Evolutionary conservation across 2,329 filamentous ascomycete genomes (phyloP).

Genomic region (Allantophomopsis lycopodina): DNA sequence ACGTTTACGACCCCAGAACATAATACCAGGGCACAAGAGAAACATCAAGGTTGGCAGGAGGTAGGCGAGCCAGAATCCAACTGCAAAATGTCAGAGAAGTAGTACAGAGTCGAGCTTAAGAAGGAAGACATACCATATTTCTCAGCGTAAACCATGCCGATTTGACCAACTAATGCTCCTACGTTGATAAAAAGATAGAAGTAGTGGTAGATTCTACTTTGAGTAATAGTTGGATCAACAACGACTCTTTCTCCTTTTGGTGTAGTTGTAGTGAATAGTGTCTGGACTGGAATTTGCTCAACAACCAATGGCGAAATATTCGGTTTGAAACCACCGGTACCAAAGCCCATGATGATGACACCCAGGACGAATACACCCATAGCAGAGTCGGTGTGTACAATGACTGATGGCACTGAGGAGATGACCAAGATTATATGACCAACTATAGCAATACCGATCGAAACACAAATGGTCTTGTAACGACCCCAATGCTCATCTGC

Average conservation of each 20-base stretch:
- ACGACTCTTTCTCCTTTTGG: conserved; percentile 17
- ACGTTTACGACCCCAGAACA: conserved; percentile 39
- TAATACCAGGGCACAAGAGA: conserved; percentile 41
- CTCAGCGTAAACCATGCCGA: conserved; percentile 36
- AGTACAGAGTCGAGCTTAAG: too few species aligned
- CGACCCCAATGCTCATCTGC: conserved; percentile 55
- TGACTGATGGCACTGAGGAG: conserved; percentile 33
- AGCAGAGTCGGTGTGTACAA: conserved; percentile 23
- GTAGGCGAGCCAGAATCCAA: conserved; percentile 33
- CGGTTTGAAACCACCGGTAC: conserved; percentile 30
- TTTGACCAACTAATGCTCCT: conserved; percentile 23
- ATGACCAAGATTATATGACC: conserved; percentile 39
- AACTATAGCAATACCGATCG: conserved; percentile 33
- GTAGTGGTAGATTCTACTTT: conserved; percentile 18
- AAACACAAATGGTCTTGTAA: conserved; percentile 43
- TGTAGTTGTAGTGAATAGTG: conserved; percentile 12
- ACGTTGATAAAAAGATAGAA: conserved; percentile 42
- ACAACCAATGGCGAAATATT: conserved; percentile 20
- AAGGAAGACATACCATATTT: conserved; percentile 23
- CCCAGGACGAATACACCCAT: conserved; percentile 37
- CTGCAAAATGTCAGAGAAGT: conserved; percentile 6
- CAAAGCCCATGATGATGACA: conserved; percentile 29
- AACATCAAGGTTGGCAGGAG: conserved; percentile 26
- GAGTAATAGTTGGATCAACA: conserved; percentile 18
- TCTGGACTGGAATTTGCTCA: conserved; percentile 15